These are phyloP conservation scores for Rhizopus delemar DNA, from an alignment of 371 early-diverging fungal genomes.

Conservation along the genomic window DNA sequence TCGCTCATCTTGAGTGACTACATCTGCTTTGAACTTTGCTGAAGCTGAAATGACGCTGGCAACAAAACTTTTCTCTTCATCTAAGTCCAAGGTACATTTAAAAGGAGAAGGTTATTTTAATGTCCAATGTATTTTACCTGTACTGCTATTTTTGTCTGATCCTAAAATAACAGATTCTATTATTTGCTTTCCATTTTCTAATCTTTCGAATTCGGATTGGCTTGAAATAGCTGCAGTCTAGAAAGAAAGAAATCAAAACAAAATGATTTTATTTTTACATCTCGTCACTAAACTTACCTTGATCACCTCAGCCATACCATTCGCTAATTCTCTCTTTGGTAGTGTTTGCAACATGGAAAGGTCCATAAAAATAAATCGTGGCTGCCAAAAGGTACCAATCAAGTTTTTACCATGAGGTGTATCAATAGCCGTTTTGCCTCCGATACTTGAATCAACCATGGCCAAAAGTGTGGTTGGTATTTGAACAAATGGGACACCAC, in stretches of 20 bases:
- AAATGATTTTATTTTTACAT: background rate
- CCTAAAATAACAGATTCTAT: conserved; percentile 59
- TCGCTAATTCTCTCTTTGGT: conserved; percentile 86
- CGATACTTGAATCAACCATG: conserved; percentile 95
- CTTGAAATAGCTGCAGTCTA: conserved; percentile 88
- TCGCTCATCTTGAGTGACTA: conserved; percentile 90
- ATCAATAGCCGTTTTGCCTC: conserved; percentile 95
- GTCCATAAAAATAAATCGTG: conserved; percentile 86
- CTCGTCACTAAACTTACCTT: conserved; percentile 48
- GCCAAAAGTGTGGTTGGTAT: conserved; percentile 94
- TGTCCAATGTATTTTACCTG: too few species aligned
- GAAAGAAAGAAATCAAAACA: background rate
- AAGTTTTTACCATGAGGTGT: conserved; percentile 91
- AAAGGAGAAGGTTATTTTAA: too few species aligned
- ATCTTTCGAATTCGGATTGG: conserved; percentile 74
- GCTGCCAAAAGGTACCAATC: conserved; percentile 96
- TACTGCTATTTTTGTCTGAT: conserved; percentile 24
- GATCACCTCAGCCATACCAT: conserved; percentile 96
- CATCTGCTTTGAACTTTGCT: conserved; percentile 86
- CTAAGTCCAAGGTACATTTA: conserved; percentile 15
- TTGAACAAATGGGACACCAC: conserved; percentile 88
- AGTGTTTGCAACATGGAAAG: conserved; percentile 76
- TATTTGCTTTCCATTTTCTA: conserved; percentile 74
- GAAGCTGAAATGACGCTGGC: conserved; percentile 80
- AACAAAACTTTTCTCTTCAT: conserved; percentile 29